Evolutionary conservation across 345 rosid species (phyloP).

Genomic region (Boechera divaricarpa): DNA sequence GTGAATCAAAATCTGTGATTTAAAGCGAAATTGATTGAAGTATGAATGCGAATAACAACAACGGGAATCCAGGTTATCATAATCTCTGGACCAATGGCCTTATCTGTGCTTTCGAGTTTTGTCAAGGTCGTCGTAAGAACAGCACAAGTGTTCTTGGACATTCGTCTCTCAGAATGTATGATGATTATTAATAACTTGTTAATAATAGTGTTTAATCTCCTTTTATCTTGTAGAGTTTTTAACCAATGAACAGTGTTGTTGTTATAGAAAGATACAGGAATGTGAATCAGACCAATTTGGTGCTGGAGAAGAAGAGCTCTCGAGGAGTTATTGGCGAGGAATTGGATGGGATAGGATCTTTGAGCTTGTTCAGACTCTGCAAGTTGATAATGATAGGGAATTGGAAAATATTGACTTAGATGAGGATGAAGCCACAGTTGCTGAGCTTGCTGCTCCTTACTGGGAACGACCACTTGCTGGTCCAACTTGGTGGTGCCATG

Average conservation of each 20-base stretch:
- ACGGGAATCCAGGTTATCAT: constrained; percentile 29
- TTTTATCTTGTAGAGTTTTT: constrained; percentile 2
- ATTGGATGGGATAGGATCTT: constrained; percentile 66
- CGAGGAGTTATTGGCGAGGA: constrained; percentile 54
- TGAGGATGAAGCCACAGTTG: constrained; percentile 53
- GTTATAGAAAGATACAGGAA: constrained; percentile 31
- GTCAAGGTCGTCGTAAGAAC: constrained; percentile 43
- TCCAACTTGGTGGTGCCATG: constrained; percentile 78
- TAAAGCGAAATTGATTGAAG: constrained; percentile 8
- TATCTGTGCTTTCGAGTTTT: constrained; percentile 62
- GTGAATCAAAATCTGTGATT: neutral
- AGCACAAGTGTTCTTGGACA: constrained; percentile 25
- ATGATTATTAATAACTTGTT: constrained; percentile 2
- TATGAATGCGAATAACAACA: constrained; percentile 38
- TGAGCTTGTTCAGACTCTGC: constrained; percentile 58
- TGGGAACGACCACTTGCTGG: constrained; percentile 61
- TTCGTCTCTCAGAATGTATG: constrained; percentile 26
- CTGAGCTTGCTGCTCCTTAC: constrained; percentile 65
- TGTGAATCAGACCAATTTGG: constrained; percentile 3
- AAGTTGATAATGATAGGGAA: constrained; percentile 51
- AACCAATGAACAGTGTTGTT: constrained; percentile 31
- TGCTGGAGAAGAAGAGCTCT: constrained; percentile 38
- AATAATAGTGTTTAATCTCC: neutral
- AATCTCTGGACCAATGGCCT: constrained; percentile 67
- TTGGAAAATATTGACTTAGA: constrained; percentile 37